Evolutionary conservation across 345 rosid species (phyloP).

Genomic region (Euphorbia peplus): DNA sequence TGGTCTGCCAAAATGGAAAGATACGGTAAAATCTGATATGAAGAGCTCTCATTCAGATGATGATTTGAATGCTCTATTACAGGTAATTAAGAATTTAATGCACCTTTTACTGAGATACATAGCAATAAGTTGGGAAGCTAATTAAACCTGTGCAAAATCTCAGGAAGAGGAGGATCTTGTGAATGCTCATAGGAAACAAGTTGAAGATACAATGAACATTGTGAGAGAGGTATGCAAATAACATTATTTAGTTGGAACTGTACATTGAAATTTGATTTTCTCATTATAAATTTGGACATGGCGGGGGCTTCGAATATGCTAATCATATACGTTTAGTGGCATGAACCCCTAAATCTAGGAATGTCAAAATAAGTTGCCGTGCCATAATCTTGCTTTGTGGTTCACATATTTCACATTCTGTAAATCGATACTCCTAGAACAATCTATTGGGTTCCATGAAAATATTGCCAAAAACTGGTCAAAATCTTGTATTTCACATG

Average conservation of each 20-base stretch:
- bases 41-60: constrained; percentile 61
- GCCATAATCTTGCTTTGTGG: too few species aligned
- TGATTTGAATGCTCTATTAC: constrained; percentile 70
- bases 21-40: constrained; percentile 45
- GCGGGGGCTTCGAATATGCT: too few species aligned
- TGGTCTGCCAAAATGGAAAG: constrained; percentile 53
- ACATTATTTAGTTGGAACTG: too few species aligned
- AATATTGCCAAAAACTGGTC: too few species aligned
- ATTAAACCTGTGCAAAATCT: constrained; percentile 10
- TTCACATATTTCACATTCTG: too few species aligned
- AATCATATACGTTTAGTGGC: not conserved
- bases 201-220: constrained; percentile 93
- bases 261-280: too few species aligned
- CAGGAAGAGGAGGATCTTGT: constrained; percentile 99
- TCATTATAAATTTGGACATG: too few species aligned
- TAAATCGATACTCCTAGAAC: too few species aligned
- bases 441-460: too few species aligned
- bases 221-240: constrained; percentile 70
- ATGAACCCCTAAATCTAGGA: too few species aligned
- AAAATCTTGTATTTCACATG: not conserved
- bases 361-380: too few species aligned
- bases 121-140: constrained; percentile 14
- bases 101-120: not conserved
- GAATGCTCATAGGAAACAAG: constrained; percentile 89
- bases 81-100: constrained; percentile 38